Evolutionary conservation across 257 asterid species (phyloP).

Genomic region (Voacanga thouarsii): DNA sequence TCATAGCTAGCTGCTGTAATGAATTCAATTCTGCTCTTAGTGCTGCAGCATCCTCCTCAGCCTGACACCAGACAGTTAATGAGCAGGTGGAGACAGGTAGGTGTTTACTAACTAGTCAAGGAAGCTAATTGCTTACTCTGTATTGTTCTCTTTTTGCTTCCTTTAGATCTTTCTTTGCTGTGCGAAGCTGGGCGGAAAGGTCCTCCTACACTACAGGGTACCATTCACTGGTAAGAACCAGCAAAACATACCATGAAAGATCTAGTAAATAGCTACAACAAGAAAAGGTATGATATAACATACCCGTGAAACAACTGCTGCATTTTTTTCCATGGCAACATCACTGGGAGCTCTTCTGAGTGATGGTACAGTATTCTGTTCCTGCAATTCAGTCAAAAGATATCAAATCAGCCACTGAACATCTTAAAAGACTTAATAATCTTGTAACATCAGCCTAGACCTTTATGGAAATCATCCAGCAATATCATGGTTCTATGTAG

Average conservation of each 20-base stretch:
- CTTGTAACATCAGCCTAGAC: neutral
- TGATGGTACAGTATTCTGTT: slow-evolving; percentile 76
- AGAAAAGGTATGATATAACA: slow-evolving; percentile 9
- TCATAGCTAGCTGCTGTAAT: slow-evolving; percentile 82
- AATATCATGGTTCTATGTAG: neutral
- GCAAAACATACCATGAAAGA: slow-evolving; percentile 1
- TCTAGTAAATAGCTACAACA: slow-evolving; percentile 10
- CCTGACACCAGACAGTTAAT: slow-evolving; percentile 45
- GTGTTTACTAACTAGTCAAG: slow-evolving; percentile 16
- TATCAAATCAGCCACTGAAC: slow-evolving; percentile 4
- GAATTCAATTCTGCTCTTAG: slow-evolving; percentile 81
- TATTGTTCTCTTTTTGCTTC: slow-evolving; percentile 99
- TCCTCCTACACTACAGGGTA: slow-evolving; percentile 69
- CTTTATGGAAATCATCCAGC: neutral
- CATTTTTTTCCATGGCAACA: slow-evolving; percentile 99
- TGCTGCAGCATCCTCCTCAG: slow-evolving; percentile 97
- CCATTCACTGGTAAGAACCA: slow-evolving; percentile 20
- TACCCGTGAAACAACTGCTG: slow-evolving; percentile 98
- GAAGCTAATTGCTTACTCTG: slow-evolving; percentile 49
- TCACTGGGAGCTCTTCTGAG: slow-evolving; percentile 90
- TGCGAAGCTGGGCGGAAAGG: slow-evolving; percentile 90
- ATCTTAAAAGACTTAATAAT: neutral
- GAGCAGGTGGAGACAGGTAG: slow-evolving; percentile 15
- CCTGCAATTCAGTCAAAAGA: slow-evolving; percentile 50
- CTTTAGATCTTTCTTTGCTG: slow-evolving; percentile 70